Conservation (phyloP, 1,284 basidiomycete genomes). For the Moesziomyces globuligerus region DNA sequence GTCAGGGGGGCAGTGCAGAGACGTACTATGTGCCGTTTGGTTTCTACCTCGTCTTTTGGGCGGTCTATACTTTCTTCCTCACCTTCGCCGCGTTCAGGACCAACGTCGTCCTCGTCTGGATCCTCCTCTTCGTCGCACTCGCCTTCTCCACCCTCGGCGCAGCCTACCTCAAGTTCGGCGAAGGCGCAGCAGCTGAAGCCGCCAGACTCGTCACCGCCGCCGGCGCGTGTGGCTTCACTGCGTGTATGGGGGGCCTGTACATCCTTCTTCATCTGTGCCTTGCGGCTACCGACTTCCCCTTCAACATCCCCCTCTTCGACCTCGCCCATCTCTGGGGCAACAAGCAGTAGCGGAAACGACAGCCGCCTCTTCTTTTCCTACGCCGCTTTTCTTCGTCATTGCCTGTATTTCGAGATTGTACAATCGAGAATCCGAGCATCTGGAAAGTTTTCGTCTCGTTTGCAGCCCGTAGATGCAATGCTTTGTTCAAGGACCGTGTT, state of each 20-base stretch:
- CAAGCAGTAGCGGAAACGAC: conserved; percentile 6
- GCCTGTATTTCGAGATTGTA: too few species aligned
- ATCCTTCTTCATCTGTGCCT: conserved; percentile 47
- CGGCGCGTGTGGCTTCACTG: conserved; percentile 46
- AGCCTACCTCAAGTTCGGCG: conserved; percentile 44
- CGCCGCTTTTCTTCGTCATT: too few species aligned
- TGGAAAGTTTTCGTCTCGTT: too few species aligned
- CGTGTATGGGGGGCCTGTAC: conserved; percentile 49
- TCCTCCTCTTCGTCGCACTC: conserved; percentile 51
- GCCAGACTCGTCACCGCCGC: conserved; percentile 30
- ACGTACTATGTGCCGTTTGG: conserved; percentile 38
- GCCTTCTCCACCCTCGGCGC: conserved; percentile 39
- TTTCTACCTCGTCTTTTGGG: conserved; percentile 49
- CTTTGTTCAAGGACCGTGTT: too few species aligned
- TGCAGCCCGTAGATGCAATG: too few species aligned
- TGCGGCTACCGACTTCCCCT: conserved; percentile 49
- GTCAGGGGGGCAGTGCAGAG: conserved; percentile 9
- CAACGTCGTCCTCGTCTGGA: conserved; percentile 53
- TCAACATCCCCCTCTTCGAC: conserved; percentile 48
- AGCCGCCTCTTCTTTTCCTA: too few species aligned
- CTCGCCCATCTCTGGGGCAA: conserved; percentile 32
- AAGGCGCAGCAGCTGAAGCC: conserved; percentile 3
- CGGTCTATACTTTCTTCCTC: conserved; percentile 48
- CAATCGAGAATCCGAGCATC: too few species aligned
- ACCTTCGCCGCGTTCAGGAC: conserved; percentile 48